Evolutionary conservation across 2,329 filamentous ascomycete species (phyloP).

Genomic region (Colletotrichum sp.): DNA sequence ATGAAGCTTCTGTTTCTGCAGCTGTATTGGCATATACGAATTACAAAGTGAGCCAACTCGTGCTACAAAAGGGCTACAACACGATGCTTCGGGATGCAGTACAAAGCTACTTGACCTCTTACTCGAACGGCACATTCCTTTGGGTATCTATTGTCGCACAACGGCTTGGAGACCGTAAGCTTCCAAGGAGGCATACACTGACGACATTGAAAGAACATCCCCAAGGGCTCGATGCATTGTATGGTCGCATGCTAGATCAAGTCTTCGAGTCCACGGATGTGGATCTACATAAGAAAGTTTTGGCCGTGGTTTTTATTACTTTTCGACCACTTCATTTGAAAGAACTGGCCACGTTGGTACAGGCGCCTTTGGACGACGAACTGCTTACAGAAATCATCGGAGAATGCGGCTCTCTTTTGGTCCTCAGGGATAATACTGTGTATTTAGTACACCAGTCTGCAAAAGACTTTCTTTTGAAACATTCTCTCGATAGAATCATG

Average conservation of each 20-base stretch:
- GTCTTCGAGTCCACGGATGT: conserved; percentile 26
- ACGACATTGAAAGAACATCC: conserved; percentile 27
- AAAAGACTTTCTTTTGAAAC: conserved; percentile 40
- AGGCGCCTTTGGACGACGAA: background rate
- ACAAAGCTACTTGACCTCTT: conserved; percentile 25
- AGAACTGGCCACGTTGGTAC: conserved; percentile 33
- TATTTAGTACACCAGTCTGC: conserved; percentile 49
- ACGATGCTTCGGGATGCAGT: background rate
- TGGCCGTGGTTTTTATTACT: conserved; percentile 31
- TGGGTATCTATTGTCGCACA: conserved; percentile 35
- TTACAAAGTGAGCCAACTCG: conserved; percentile 31
- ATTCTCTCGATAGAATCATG: conserved; percentile 30
- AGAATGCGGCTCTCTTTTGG: conserved; percentile 28
- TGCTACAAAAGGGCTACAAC: conserved; percentile 10
- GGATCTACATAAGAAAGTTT: conserved; percentile 26
- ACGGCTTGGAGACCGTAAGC: background rate
- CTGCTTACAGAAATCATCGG: background rate
- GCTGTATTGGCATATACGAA: conserved; percentile 41
- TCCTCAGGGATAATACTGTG: conserved; percentile 30
- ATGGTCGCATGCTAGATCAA: conserved; percentile 40
- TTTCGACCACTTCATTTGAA: conserved; percentile 37
- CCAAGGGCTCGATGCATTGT: conserved; percentile 38
- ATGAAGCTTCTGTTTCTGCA: conserved; percentile 31
- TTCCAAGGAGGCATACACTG: background rate
- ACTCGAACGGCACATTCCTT: conserved; percentile 42